A percentile compares a stretch with the other conserved stretches of the same genome.
Conservation (phyloP, 139 green algal species). For the Chlamydomonas incerta region DNA sequence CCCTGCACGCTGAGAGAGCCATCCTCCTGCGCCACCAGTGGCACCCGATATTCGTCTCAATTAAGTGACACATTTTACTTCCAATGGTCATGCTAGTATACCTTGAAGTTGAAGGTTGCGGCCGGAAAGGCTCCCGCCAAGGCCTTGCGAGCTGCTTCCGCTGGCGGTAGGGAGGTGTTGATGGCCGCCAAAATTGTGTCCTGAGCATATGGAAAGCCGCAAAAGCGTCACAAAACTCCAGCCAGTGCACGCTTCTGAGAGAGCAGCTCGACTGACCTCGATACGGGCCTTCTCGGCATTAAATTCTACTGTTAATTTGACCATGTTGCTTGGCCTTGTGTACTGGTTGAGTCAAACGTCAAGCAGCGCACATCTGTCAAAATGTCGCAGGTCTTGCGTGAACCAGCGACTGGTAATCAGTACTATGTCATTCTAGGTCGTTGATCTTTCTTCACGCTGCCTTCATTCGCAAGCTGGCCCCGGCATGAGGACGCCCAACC, state of each 20-base stretch:
- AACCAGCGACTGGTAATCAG: no score
- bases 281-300: conserved; percentile 4
- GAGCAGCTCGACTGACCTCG: background rate
- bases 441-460: no score
- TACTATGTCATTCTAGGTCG: no score
- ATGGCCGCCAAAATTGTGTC: conserved; percentile 1
- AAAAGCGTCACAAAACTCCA: background rate
- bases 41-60: background rate
- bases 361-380: no score
- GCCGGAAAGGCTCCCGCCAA: conserved; percentile 12
- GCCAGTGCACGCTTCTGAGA: no score
- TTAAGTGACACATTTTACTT: background rate
- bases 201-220: background rate
- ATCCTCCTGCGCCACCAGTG: background rate
- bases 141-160: background rate
- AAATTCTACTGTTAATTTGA: background rate
- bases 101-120: conserved; percentile 18
- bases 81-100: background rate
- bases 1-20: conserved; percentile 30
- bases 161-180: conserved; percentile 1
- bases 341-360: no score
- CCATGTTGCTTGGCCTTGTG: no score
- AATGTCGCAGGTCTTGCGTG: no score
- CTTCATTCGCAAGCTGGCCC: no score
- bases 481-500: no score